Evolutionary conservation across 169 alveolate genomes (phyloP).

Genomic region (Perkinsus chesapeaki): DNA sequence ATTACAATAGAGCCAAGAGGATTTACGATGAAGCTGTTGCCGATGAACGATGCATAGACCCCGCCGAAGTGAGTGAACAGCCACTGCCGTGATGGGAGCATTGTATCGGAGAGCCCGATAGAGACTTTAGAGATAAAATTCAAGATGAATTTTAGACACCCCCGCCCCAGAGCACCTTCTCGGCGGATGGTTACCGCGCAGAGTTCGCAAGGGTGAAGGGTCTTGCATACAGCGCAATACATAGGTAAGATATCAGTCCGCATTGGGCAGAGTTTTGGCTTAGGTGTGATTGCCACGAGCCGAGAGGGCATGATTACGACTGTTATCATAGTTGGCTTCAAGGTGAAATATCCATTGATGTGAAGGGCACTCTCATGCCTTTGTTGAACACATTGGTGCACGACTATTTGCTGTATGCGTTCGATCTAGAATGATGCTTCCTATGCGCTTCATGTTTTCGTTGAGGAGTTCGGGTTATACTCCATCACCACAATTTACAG

Average conservation of each 20-base stretch:
- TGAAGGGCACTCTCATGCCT: not conserved
- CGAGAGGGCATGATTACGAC: not conserved
- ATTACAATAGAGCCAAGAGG: not conserved
- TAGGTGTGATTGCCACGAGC: not conserved
- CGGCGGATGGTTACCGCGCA: not conserved
- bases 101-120: too few relatives aligned
- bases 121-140: too few relatives aligned
- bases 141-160: not conserved
- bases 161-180: not conserved
- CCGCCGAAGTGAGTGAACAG: not conserved
- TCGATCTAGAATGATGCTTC: not conserved
- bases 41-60: not conserved
- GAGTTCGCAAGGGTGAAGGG: not conserved
- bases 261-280: not conserved
- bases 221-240: not conserved
- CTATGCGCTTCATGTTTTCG: not conserved
- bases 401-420: not conserved
- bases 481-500: not conserved
- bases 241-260: not conserved
- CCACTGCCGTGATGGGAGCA: not conserved
- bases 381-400: not conserved
- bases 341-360: not conserved
- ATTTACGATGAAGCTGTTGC: not conserved
- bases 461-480: not conserved
- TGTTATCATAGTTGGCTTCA: not conserved